Conservation (phyloP, 257 asterid genomes). For the Solanum clarkiae region DNA sequence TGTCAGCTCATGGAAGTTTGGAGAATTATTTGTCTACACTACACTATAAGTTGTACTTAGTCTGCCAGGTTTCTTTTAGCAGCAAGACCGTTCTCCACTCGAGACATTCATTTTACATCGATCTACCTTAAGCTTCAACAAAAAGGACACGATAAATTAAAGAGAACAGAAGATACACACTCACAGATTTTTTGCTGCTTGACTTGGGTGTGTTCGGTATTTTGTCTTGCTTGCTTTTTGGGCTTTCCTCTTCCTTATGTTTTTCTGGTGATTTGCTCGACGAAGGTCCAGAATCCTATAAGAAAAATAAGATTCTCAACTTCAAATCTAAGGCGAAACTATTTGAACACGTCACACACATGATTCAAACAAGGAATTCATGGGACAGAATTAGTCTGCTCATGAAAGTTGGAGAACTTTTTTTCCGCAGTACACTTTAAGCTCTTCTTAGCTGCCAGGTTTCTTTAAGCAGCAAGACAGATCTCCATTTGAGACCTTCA, state of each 20-base stretch:
- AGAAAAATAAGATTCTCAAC: background rate
- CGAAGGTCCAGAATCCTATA: background rate
- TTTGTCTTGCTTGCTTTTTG: constrained; percentile 2
- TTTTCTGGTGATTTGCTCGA: background rate
- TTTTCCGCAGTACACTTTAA: background rate
- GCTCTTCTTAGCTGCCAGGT: background rate
- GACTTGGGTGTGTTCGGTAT: constrained; percentile 1
- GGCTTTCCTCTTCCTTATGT: background rate
- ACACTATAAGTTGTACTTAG: background rate
- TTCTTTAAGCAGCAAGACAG: background rate
- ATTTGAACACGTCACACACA: background rate
- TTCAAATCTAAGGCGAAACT: background rate
- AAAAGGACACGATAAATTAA: background rate
- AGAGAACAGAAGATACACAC: background rate
- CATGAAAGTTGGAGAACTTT: background rate
- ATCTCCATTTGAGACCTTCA: background rate
- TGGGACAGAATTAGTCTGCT: background rate
- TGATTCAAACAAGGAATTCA: background rate
- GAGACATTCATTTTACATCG: background rate
- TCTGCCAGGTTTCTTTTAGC: background rate
- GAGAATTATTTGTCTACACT: background rate
- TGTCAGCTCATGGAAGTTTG: background rate
- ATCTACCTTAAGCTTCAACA: background rate
- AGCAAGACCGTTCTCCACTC: background rate
- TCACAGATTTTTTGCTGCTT: constrained; percentile 12